These are phyloP conservation scores for Umbellularia californica DNA, from an alignment of 164 flowering plant species.

Conservation along the genomic window DNA sequence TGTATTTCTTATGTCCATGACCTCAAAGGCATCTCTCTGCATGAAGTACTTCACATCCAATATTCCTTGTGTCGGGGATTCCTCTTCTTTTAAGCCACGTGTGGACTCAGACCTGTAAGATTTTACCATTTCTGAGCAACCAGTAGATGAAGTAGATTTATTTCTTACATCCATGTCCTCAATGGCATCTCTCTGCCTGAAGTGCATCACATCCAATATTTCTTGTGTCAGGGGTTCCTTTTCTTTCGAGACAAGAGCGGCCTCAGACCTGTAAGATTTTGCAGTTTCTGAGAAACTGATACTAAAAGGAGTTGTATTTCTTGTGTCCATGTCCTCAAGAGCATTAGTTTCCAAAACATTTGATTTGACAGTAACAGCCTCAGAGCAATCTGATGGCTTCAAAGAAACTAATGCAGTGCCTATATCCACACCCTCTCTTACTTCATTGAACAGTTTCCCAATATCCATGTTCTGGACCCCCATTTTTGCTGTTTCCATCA, in stretches of 20 bases:
- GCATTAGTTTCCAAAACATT: conserved; percentile 8
- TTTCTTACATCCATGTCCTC: conserved; percentile 37
- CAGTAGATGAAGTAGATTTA: background rate
- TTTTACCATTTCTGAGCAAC: conserved; percentile 29
- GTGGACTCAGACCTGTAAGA: conserved; percentile 21
- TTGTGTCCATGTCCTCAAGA: conserved; percentile 33
- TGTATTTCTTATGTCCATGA: conserved; percentile 28
- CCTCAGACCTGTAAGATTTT: conserved; percentile 27
- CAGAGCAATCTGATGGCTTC: conserved; percentile 38
- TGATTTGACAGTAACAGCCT: conserved; percentile 27
- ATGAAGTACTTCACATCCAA: conserved; percentile 84
- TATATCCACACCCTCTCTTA: conserved; percentile 55
- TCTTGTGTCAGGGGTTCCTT: conserved; percentile 58
- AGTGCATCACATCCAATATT: conserved; percentile 74
- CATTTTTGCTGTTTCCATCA: conserved; percentile 56
- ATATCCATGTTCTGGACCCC: conserved; percentile 60
- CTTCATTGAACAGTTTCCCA: conserved; percentile 62
- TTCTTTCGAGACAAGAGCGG: conserved; percentile 18
- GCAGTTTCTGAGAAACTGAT: conserved; percentile 25
- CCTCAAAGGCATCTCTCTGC: conserved; percentile 73
- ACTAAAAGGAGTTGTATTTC: conserved; percentile 1
- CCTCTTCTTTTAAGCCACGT: conserved; percentile 32
- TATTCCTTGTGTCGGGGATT: conserved; percentile 49
- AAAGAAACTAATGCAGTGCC: conserved; percentile 24
- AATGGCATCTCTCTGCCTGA: conserved; percentile 63